Evolutionary conservation across 495 filamentous ascomycete species (phyloP), one percentile per base, ranked within the genome.

Genomic region (Penicillium odoratum): DNA sequence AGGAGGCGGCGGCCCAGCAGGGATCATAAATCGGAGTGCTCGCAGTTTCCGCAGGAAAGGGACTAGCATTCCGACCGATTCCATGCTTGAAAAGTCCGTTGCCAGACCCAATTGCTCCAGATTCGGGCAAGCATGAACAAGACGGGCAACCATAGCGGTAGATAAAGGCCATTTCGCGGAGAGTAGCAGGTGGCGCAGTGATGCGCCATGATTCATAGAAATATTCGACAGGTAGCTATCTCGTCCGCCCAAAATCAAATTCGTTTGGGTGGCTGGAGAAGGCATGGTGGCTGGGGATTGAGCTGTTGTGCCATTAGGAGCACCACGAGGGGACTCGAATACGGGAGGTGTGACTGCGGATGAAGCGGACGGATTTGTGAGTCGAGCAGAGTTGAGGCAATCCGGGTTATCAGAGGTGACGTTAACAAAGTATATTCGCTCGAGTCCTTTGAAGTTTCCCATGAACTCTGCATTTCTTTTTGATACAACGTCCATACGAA

Each of bases 61-160:
- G 36, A 81, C 65, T 1, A 81, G 61, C 26, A 80, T 65, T 2
- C 69, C 67, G 4, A 82, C 46, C 2, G 72, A 68, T 4, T 80
- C 74, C 65, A 83, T 69, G 53, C 69, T 71, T 16, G 67, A 67
- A 7, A 72, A 62, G 2, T 81, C 78, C 7, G 75, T 72, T 26
- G 78, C 78, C n/a, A 82, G 64, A 38, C 67, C 76, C 8, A 88
- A 66, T 60, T 88, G 83, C 58, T 87, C 83, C 18, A 86, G 65
- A 50, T 86, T 79, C 4, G 82, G 84, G 57, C 83, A 85, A 26
- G 62, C 67, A 40, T 79, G 76, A 13, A 83, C 78, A 28, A 88
- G 67, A 9, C 74, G 75, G 4, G 74, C 75, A 36, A 88, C 69
- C 36, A 78, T 75, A 34, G 69, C 68, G 16, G 71, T 67, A 29